Evolutionary conservation across 2,329 filamentous ascomycete genomes (phyloP).

Genomic region (Penicillium sp.): DNA sequence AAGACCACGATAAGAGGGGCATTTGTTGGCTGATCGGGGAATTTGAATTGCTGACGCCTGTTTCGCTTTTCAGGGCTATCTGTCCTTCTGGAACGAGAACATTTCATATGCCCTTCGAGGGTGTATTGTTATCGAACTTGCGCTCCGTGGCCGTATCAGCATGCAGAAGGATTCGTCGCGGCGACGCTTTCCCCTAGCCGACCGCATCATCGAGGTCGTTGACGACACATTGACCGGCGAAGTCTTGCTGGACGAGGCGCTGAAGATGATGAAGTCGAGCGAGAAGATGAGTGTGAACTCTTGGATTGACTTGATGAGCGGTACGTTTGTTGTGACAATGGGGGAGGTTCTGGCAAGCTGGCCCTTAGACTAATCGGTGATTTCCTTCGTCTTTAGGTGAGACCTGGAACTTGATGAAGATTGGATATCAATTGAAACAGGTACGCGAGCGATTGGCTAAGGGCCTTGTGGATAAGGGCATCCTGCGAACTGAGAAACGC

Average conservation of each 20-base stretch:
- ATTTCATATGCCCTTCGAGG: constrained; percentile 97
- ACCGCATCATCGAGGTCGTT: constrained; percentile 93
- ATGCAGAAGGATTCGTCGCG: constrained; percentile 97
- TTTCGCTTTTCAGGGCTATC: constrained; percentile 70
- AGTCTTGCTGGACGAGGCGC: constrained; percentile 92
- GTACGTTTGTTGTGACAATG: constrained; percentile 56
- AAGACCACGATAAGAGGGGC: background rate
- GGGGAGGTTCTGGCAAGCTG: constrained; percentile 3
- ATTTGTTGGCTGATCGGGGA: constrained; percentile 11
- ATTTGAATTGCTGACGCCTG: constrained; percentile 28
- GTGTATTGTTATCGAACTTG: constrained; percentile 97
- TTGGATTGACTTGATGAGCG: constrained; percentile 99
- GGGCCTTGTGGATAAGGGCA: constrained; percentile 97
- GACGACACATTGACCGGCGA: constrained; percentile 96
- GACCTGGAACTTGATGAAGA: constrained; percentile 99
- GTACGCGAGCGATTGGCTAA: constrained; percentile 96
- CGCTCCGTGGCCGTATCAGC: constrained; percentile 91
- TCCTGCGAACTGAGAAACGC: constrained; percentile 96
- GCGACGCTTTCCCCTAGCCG: constrained; percentile 87
- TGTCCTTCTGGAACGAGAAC: constrained; percentile 99
- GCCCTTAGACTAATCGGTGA: constrained; percentile 18
- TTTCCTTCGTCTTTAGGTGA: constrained; percentile 66
- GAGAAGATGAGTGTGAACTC: constrained; percentile 99
- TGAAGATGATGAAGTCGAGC: constrained; percentile 99
- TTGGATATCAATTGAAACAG: constrained; percentile 99